Percentiles rank a stretch among this genome's conserved stretches.
Evolutionary conservation across 352 stramenopile genomes (phyloP).

Genomic region (Phytophthora cryptogea): DNA sequence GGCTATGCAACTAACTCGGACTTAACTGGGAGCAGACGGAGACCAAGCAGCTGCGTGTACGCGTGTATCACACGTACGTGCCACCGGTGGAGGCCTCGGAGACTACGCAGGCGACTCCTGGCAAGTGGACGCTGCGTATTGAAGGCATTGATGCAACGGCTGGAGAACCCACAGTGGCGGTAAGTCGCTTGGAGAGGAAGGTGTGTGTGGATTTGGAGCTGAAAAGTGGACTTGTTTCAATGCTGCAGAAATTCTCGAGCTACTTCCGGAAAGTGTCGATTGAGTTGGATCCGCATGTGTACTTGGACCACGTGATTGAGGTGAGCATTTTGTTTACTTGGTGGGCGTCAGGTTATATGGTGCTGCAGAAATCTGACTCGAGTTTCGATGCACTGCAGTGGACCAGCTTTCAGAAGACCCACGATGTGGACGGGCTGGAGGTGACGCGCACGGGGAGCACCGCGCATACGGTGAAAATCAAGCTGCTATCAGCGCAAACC

Average conservation of each 20-base stretch:
- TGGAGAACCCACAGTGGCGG: constrained; percentile 40
- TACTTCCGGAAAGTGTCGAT: constrained; percentile 82
- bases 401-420: constrained; percentile 78
- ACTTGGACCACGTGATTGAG: constrained; percentile 73
- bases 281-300: constrained; percentile 68
- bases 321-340: constrained; percentile 18
- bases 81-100: constrained; percentile 46
- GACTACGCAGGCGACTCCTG: constrained; percentile 34
- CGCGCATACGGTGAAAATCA: constrained; percentile 67
- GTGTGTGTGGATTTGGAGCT: constrained; percentile 7
- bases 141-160: constrained; percentile 49
- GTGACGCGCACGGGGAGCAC: constrained; percentile 53
- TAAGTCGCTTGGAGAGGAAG: constrained; percentile 13
- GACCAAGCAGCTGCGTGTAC: constrained; percentile 58
- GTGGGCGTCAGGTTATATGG: too few species aligned
- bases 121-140: constrained; percentile 70
- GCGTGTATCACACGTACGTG: constrained; percentile 66
- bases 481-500: constrained; percentile 59
- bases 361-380: too few species aligned
- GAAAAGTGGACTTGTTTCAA: background rate
- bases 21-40: constrained; percentile 37
- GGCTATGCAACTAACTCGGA: background rate
- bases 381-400: constrained; percentile 39
- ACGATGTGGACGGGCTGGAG: constrained; percentile 65
- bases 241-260: constrained; percentile 68